Percentiles rank a stretch among this genome's conserved stretches.
phyloP scores from a whole-genome alignment of 805 yeast genomes.

The Ogataea chonburiensis region DNA sequence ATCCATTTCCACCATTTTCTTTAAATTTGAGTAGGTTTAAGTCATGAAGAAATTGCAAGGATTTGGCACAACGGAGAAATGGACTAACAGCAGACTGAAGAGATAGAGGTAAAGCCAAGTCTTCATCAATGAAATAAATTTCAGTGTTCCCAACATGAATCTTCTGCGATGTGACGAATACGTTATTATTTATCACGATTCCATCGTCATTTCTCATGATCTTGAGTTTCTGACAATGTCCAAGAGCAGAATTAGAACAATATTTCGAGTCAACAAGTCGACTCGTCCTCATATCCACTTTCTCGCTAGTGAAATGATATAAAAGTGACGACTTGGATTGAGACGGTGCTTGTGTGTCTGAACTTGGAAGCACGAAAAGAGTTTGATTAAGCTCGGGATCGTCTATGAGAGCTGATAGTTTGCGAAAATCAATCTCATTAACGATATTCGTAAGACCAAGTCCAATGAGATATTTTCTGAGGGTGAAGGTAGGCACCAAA shows the following conservation, averaged over 20 bases:
- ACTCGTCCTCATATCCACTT: slow-evolving; percentile 38
- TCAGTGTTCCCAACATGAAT: slow-evolving; percentile 57
- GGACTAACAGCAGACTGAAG: slow-evolving; percentile 67
- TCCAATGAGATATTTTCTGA: slow-evolving; percentile 58
- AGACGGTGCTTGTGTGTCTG: slow-evolving; percentile 34
- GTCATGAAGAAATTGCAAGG: slow-evolving; percentile 55
- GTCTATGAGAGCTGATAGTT: slow-evolving; percentile 54
- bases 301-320: slow-evolving; percentile 63
- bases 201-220: slow-evolving; percentile 34
- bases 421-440: slow-evolving; percentile 64
- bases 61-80: slow-evolving; percentile 58
- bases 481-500: slow-evolving; percentile 41
- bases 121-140: slow-evolving; percentile 65
- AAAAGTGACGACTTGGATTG: slow-evolving; percentile 39
- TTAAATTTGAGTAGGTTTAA: slow-evolving; percentile 50
- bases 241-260: slow-evolving; percentile 51
- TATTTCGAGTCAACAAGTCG: slow-evolving; percentile 48
- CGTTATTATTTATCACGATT: slow-evolving; percentile 54
- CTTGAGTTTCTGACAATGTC: slow-evolving; percentile 65
- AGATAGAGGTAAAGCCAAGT: slow-evolving; percentile 60
- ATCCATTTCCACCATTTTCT: slow-evolving; percentile 54
- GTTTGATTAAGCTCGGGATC: slow-evolving; percentile 54
- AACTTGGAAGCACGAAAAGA: slow-evolving; percentile 49
- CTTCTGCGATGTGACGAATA: slow-evolving; percentile 44
- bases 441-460: slow-evolving; percentile 62